Conservation (phyloP, 164 flowering plant genomes). For the Platanus orientalis region DNA sequence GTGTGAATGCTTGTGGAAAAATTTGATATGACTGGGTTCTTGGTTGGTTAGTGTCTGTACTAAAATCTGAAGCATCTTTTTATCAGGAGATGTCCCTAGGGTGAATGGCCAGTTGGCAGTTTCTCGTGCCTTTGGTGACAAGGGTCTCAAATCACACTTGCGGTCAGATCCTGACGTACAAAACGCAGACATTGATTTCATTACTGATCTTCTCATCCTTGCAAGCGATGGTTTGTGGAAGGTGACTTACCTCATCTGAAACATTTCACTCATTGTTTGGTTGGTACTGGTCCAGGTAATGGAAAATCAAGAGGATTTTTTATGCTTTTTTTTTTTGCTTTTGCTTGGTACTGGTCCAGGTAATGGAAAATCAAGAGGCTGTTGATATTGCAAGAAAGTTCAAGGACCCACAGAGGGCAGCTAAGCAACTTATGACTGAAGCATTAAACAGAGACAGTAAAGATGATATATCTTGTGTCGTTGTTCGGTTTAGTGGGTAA, state of each 20-base stretch:
- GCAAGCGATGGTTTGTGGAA: constrained; percentile 93
- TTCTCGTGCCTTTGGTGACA: constrained; percentile 88
- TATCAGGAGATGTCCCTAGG: constrained; percentile 78
- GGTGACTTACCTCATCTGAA: constrained; percentile 29
- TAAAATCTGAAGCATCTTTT: neutral
- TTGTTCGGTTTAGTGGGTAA: constrained; percentile 58
- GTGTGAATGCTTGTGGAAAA: too few relatives aligned
- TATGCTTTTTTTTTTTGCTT: neutral
- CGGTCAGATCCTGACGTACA: constrained; percentile 68
- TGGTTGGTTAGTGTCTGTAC: too few relatives aligned
- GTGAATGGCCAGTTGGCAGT: constrained; percentile 88
- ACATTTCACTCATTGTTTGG: too few relatives aligned
- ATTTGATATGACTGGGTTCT: too few relatives aligned
- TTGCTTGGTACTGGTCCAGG: constrained; percentile 40
- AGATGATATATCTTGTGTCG: constrained; percentile 84
- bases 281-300: constrained; percentile 36
- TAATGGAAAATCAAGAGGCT: constrained; percentile 79
- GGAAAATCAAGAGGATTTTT: neutral
- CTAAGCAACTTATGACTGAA: constrained; percentile 58
- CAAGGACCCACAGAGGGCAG: constrained; percentile 65
- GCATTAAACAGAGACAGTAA: constrained; percentile 69
- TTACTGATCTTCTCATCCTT: constrained; percentile 63
- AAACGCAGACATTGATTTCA: constrained; percentile 35
- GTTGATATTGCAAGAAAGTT: constrained; percentile 56
- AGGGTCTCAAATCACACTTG: constrained; percentile 70